Evolutionary conservation across 108 stramenopile species (phyloP).

Genomic region (Nitzschia sp.): DNA sequence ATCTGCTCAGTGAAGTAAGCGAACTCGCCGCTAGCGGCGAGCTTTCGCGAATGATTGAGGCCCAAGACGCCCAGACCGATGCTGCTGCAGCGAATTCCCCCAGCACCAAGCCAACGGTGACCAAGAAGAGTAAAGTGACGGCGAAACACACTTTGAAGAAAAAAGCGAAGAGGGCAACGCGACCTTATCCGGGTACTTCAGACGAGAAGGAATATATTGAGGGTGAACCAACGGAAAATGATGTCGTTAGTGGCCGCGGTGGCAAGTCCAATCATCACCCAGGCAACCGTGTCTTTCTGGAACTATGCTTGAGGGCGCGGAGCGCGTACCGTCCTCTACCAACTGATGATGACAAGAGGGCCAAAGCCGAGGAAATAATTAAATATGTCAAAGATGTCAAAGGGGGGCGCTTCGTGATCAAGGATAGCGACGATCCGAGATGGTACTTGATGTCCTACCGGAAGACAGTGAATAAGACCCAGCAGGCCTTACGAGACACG

Average conservation of each 20-base stretch:
- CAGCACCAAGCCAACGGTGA: not conserved
- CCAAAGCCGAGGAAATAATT: not conserved
- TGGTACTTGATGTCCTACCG: not conserved
- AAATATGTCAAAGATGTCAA: not conserved
- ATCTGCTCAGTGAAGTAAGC: no score
- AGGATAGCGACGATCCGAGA: not conserved
- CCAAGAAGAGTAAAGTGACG: no score
- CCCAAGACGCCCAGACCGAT: no score
- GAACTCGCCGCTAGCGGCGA: no score
- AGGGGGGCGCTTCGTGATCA: not conserved
- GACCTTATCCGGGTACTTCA: not conserved
- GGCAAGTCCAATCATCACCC: slow-evolving; percentile 31
- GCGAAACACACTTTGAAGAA: no score
- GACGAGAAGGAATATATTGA: slow-evolving; percentile 19
- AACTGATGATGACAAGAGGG: not conserved
- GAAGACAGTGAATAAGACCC: slow-evolving; percentile 16
- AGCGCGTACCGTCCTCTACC: not conserved
- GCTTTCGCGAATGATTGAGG: no score
- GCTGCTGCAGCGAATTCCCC: not conserved
- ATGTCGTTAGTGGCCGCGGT: slow-evolving; percentile 26
- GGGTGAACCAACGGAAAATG: slow-evolving; percentile 1
- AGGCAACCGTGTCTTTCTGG: slow-evolving; percentile 34
- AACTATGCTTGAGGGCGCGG: not conserved
- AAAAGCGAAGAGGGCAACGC: no score
- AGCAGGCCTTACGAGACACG: slow-evolving; percentile 16